These are phyloP conservation scores for Penicillium sp. DNA, from an alignment of 2,329 filamentous ascomycete species.

Conservation along the genomic window DNA sequence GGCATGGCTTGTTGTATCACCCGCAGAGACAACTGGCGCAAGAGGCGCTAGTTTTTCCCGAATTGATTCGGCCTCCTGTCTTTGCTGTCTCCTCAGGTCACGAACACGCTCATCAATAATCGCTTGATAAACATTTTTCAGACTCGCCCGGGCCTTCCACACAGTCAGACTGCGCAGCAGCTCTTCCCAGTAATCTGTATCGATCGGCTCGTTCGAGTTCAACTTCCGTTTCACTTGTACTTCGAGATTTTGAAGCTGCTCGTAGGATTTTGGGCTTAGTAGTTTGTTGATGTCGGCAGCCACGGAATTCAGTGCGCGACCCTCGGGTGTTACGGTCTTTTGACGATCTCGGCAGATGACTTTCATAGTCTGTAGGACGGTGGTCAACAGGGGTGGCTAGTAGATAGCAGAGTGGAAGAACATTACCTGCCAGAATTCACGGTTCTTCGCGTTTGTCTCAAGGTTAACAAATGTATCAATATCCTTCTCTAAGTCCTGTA, in stretches of 20 bases:
- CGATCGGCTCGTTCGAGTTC: constrained; percentile 83
- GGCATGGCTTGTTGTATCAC: constrained; percentile 20
- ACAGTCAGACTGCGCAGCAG: constrained; percentile 78
- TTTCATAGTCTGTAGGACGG: constrained; percentile 64
- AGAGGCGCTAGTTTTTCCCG: constrained; percentile 54
- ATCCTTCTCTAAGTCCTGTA: constrained; percentile 75
- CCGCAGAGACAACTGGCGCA: constrained; percentile 37
- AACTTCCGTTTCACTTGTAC: constrained; percentile 83
- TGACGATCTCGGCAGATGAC: constrained; percentile 76
- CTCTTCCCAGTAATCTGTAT: constrained; percentile 97
- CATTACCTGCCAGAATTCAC: constrained; percentile 77
- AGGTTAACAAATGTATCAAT: constrained; percentile 76
- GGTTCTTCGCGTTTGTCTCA: constrained; percentile 73
- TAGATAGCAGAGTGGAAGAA: neutral
- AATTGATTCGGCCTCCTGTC: constrained; percentile 61
- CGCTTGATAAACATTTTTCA: constrained; percentile 73
- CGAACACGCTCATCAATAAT: constrained; percentile 69
- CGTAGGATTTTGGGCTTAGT: constrained; percentile 76
- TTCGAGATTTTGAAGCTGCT: constrained; percentile 83
- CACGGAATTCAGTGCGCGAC: constrained; percentile 76
- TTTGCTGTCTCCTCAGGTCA: constrained; percentile 64
- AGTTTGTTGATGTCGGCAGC: constrained; percentile 84
- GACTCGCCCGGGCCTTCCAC: constrained; percentile 86
- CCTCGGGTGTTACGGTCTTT: constrained; percentile 64
- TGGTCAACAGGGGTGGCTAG: neutral